Evolutionary conservation across 768 basidiomycete species (phyloP).

Genomic region (Floccularia luteovirens): DNA sequence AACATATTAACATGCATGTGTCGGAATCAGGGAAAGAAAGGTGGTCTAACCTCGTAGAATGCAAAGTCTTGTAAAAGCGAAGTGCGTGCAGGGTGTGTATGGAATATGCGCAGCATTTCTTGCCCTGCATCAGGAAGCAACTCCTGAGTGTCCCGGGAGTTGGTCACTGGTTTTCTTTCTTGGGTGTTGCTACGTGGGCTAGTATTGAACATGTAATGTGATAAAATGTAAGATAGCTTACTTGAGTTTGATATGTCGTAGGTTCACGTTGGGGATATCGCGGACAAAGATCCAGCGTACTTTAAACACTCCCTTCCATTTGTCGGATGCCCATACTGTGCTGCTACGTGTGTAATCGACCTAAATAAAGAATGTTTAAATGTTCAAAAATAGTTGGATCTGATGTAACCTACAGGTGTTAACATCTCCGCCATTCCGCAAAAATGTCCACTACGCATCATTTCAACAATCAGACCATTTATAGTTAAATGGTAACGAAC

Average conservation of each 20-base stretch:
- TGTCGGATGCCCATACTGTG: slow-evolving; percentile 98
- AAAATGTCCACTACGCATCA: slow-evolving; percentile 72
- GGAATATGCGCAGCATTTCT: slow-evolving; percentile 95
- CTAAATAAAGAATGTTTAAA: slow-evolving; percentile 17
- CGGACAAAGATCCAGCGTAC: slow-evolving; percentile 97
- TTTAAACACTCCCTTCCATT: slow-evolving; percentile 99
- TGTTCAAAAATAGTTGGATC: slow-evolving; percentile 1
- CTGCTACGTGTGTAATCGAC: slow-evolving; percentile 93
- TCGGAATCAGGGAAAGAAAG: not conserved
- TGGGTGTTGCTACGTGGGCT: slow-evolving; percentile 80
- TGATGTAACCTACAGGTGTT: slow-evolving; percentile 57
- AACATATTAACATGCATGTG: slow-evolving; percentile 2
- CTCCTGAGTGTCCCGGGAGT: slow-evolving; percentile 97
- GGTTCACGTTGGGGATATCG: slow-evolving; percentile 85
- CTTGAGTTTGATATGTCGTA: slow-evolving; percentile 87
- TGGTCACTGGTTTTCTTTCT: slow-evolving; percentile 97
- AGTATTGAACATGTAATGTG: not conserved
- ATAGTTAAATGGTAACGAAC: slow-evolving; percentile 6
- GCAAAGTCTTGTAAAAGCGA: slow-evolving; percentile 91
- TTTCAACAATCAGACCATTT: not conserved
- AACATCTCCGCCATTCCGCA: slow-evolving; percentile 99
- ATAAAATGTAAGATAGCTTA: slow-evolving; percentile 21
- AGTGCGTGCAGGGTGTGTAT: slow-evolving; percentile 87
- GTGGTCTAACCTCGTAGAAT: slow-evolving; percentile 54
- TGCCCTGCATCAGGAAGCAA: slow-evolving; percentile 92